Conservation (phyloP, 805 yeast genomes). For the Nakazawaea holstii region DNA sequence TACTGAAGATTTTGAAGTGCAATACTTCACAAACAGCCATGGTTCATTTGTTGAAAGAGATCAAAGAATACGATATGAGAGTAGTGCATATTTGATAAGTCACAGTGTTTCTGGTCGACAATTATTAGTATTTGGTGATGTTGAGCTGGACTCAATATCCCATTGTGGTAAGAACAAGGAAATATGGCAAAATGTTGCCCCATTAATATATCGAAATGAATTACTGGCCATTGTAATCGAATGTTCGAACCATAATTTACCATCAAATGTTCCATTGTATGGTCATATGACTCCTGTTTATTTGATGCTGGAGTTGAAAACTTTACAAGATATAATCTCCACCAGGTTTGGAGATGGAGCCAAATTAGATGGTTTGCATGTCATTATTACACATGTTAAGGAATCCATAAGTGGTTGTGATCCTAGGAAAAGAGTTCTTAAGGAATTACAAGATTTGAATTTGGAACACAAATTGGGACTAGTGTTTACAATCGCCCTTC, state of each 20-base stretch:
- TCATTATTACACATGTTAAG: constrained; percentile 51
- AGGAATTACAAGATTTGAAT: constrained; percentile 40
- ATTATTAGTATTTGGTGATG: constrained; percentile 75
- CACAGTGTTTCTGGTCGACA: constrained; percentile 27
- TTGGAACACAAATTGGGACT: constrained; percentile 32
- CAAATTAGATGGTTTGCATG: constrained; percentile 34
- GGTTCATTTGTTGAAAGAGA: constrained; percentile 19
- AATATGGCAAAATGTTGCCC: constrained; percentile 58
- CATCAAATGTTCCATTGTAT: constrained; percentile 45
- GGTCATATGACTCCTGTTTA: constrained; percentile 78
- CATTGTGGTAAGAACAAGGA: constrained; percentile 25
- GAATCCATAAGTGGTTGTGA: constrained; percentile 34
- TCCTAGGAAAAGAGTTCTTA: constrained; percentile 52
- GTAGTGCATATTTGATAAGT: constrained; percentile 57
- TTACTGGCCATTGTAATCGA: constrained; percentile 65
- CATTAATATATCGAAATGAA: constrained; percentile 30
- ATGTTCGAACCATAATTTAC: constrained; percentile 57
- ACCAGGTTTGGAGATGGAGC: constrained; percentile 7
- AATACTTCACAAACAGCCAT: constrained; percentile 36
- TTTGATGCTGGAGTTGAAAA: constrained; percentile 50
- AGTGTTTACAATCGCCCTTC: constrained; percentile 45
- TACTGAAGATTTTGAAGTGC: constrained; percentile 31
- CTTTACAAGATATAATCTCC: constrained; percentile 16
- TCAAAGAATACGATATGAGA: constrained; percentile 20
- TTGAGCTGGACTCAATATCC: constrained; percentile 61